phyloP scores from a whole-genome alignment of 2,329 filamentous ascomycete species.

The Myriosclerotinia curreyana region DNA sequence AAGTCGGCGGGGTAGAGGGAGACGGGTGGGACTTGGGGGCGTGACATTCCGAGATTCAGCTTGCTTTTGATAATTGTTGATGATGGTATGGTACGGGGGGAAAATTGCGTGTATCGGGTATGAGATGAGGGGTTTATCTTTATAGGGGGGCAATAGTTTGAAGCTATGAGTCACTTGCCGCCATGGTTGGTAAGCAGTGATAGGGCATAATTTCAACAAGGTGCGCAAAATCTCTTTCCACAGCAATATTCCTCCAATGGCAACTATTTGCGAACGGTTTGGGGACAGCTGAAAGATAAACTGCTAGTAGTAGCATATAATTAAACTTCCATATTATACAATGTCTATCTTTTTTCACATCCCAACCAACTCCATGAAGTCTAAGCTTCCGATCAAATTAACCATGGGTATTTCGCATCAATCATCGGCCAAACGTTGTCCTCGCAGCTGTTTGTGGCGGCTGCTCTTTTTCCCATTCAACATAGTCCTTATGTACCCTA shows the following conservation, averaged over 20 bases:
- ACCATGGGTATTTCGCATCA: slow-evolving; percentile 23
- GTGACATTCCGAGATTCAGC: background rate
- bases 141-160: background rate
- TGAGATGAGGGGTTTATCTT: background rate
- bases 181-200: background rate
- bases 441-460: slow-evolving; percentile 22
- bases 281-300: slow-evolving; percentile 7
- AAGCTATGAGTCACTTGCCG: slow-evolving; percentile 5
- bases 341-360: slow-evolving; percentile 21
- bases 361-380: slow-evolving; percentile 20
- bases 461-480: slow-evolving; percentile 49
- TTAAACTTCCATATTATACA: slow-evolving; percentile 21
- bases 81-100: background rate
- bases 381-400: slow-evolving; percentile 16
- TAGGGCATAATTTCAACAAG: background rate
- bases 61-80: background rate
- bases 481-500: slow-evolving; percentile 52
- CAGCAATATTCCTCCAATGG: background rate
- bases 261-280: background rate
- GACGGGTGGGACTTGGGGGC: background rate
- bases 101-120: background rate
- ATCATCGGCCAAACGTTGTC: slow-evolving; percentile 19
- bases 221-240: background rate
- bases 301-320: slow-evolving; percentile 6
- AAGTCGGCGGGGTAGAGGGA: slow-evolving; percentile 11